Evolutionary conservation across 305 asterid species (phyloP).

Genomic region (Fraxinus floribunda): DNA sequence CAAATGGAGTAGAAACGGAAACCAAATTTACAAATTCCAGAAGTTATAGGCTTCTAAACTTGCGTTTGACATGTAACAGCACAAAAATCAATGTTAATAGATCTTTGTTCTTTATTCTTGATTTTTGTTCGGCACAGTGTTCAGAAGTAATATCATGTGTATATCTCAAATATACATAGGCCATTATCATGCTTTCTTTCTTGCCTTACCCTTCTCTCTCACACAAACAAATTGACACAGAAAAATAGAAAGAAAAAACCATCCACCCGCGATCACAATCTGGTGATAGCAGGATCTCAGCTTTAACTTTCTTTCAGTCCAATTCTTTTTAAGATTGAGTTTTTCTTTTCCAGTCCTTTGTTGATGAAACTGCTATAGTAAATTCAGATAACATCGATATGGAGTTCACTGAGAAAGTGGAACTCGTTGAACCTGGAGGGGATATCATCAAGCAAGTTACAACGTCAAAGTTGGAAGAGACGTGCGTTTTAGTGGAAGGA

Average conservation of each 20-base stretch:
- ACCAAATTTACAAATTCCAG: neutral
- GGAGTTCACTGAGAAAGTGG: conserved; percentile 41
- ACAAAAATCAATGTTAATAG: neutral
- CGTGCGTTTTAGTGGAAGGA: conserved; percentile 69
- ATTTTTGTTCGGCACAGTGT: neutral
- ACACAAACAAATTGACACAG: neutral
- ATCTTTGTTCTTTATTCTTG: neutral
- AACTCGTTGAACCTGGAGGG: conserved; percentile 22
- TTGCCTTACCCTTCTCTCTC: neutral
- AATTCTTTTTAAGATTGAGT: neutral
- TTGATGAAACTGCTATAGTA: conserved; percentile 14
- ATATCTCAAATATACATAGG: neutral
- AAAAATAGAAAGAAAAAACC: neutral
- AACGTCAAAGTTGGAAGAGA: conserved; percentile 48
- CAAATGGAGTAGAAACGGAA: neutral
- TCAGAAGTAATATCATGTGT: neutral
- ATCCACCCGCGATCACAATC: neutral
- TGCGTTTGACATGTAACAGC: neutral
- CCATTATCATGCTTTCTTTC: neutral
- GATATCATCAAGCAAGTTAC: conserved; percentile 36
- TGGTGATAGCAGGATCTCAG: neutral
- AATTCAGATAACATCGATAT: conserved; percentile 34
- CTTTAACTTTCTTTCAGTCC: neutral
- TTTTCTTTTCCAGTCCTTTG: neutral
- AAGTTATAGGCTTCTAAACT: neutral